Conservation (phyloP, 129 eudicot genomes). For the Gnaphalium uliginosum region DNA sequence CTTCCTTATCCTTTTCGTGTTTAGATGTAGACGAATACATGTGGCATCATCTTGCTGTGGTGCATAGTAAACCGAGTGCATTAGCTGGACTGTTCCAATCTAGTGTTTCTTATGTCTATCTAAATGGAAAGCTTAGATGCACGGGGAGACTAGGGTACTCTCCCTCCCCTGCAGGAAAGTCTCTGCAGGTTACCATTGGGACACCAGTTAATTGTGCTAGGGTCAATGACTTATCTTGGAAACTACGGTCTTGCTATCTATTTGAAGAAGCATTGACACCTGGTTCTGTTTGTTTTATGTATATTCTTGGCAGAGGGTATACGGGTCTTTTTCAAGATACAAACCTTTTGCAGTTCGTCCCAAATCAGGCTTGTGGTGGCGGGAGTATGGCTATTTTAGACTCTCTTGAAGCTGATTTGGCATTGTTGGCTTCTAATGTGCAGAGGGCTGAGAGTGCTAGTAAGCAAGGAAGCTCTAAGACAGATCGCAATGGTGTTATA, state of each 20-base stretch:
- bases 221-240: conserved; percentile 79
- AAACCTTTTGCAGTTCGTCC: conserved; percentile 80
- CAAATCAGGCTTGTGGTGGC: conserved; percentile 97
- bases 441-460: conserved; percentile 66
- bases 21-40: conserved; percentile 81
- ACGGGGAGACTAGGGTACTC: conserved; percentile 97
- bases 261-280: conserved; percentile 93
- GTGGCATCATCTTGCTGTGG: conserved; percentile 98
- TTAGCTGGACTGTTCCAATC: conserved; percentile 98
- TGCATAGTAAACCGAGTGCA: conserved; percentile 96
- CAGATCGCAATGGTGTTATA: conserved; percentile 79
- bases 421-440: conserved; percentile 48
- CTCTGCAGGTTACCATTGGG: conserved; percentile 92
- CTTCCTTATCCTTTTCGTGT: conserved; percentile 77
- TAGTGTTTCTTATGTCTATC: conserved; percentile 82
- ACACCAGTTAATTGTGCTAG: conserved; percentile 70
- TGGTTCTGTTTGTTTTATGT: conserved; percentile 89
- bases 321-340: conserved; percentile 96
- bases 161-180: conserved; percentile 83
- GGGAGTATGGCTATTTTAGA: conserved; percentile 92
- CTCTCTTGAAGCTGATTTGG: conserved; percentile 76
- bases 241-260: conserved; percentile 87
- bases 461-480: conserved; percentile 59
- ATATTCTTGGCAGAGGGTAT: conserved; percentile 94
- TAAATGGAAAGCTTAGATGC: conserved; percentile 86